Percentiles rank a stretch among this genome's conserved stretches.
phyloP scores from a whole-genome alignment of 768 basidiomycete genomes.

The Jaapia argillacea region DNA sequence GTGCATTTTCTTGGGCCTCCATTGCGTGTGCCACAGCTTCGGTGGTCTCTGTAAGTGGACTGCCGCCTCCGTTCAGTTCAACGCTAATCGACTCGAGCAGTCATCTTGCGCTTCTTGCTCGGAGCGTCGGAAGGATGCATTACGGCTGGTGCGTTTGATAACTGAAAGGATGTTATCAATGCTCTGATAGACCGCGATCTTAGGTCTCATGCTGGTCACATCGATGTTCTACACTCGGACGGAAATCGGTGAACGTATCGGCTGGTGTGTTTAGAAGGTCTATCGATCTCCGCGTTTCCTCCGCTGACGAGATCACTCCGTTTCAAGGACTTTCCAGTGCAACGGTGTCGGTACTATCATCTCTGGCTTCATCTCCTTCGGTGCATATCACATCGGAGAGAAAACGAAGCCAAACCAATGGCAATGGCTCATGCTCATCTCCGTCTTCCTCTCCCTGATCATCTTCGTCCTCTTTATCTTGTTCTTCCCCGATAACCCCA shows the following conservation, averaged over 20 bases:
- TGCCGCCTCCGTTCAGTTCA: background rate
- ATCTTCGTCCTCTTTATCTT: constrained; percentile 10
- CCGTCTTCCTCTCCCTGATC: constrained; percentile 10
- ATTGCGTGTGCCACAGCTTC: constrained; percentile 13
- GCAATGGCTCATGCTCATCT: constrained; percentile 17
- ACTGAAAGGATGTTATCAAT: background rate
- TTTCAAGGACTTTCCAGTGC: constrained; percentile 15
- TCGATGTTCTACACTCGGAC: constrained; percentile 13
- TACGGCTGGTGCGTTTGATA: constrained; percentile 8
- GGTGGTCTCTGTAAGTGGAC: constrained; percentile 11
- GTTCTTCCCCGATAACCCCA: constrained; percentile 17
- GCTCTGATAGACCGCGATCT: background rate
- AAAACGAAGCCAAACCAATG: constrained; percentile 5
- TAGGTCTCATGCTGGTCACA: constrained; percentile 13
- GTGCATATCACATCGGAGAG: constrained; percentile 6
- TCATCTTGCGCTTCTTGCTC: constrained; percentile 11
- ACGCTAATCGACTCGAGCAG: constrained; percentile 2
- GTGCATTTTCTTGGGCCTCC: constrained; percentile 13
- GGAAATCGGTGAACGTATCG: constrained; percentile 12
- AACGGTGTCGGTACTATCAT: constrained; percentile 11
- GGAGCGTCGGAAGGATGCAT: constrained; percentile 13
- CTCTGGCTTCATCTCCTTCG: constrained; percentile 12
- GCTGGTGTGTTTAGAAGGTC: too few relatives aligned
- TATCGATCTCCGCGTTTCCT: too few relatives aligned
- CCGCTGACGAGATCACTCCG: background rate